Evolutionary conservation across 352 stramenopile genomes (phyloP).

Genomic region (Phytophthora hibernalis): DNA sequence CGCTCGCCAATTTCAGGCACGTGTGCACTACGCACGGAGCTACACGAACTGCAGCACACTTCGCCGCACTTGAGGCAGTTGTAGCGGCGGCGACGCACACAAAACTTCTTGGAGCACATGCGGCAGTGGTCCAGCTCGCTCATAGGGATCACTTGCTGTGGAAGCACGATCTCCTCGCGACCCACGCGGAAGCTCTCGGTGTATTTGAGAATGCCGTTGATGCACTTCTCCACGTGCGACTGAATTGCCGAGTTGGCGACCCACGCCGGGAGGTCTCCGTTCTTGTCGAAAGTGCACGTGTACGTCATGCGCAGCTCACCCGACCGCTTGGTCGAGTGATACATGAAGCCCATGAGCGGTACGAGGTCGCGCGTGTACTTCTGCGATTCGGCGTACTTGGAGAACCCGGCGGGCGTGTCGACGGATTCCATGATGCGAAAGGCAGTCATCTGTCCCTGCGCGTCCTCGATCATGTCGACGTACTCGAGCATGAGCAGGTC

Average conservation of each 20-base stretch:
- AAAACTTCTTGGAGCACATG: slow-evolving; percentile 83
- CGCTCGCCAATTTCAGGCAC: slow-evolving; percentile 79
- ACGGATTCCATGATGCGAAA: slow-evolving; percentile 90
- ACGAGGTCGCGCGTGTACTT: slow-evolving; percentile 80
- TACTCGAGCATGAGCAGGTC: slow-evolving; percentile 90
- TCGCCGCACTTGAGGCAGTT: slow-evolving; percentile 89
- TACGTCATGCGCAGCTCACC: slow-evolving; percentile 89
- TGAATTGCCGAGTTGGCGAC: slow-evolving; percentile 86
- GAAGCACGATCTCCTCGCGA: slow-evolving; percentile 76
- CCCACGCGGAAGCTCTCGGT: slow-evolving; percentile 79
- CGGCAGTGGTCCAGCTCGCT: slow-evolving; percentile 73
- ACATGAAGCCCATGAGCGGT: slow-evolving; percentile 89
- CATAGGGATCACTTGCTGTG: slow-evolving; percentile 81
- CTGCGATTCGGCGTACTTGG: slow-evolving; percentile 59
- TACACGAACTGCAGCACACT: slow-evolving; percentile 83
- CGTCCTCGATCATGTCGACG: slow-evolving; percentile 90
- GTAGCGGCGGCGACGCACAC: slow-evolving; percentile 71
- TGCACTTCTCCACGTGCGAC: slow-evolving; percentile 88
- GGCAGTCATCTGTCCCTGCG: slow-evolving; percentile 81
- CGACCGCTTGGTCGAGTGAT: slow-evolving; percentile 81
- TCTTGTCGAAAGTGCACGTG: slow-evolving; percentile 89
- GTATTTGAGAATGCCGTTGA: slow-evolving; percentile 89
- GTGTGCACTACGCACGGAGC: slow-evolving; percentile 61
- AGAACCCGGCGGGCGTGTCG: slow-evolving; percentile 61
- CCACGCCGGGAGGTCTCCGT: slow-evolving; percentile 83